Conservation (phyloP, 257 asterid species). For the Solanum paucissectum region DNA sequence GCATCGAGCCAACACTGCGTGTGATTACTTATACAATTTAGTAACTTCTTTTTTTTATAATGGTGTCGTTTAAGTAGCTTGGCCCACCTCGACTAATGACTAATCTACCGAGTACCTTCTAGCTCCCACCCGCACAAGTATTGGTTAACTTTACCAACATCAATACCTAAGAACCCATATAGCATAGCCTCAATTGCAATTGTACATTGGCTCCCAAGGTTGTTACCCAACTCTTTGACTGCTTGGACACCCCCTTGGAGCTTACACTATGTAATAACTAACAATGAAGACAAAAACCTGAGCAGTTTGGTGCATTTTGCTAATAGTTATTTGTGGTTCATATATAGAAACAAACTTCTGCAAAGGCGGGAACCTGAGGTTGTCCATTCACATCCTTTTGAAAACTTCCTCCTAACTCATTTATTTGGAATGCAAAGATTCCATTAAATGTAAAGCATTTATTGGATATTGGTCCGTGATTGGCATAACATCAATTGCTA, state of each 20-base stretch:
- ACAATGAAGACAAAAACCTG: neutral
- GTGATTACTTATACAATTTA: neutral
- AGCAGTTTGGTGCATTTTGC: neutral
- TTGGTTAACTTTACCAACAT: neutral
- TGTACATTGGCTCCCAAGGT: neutral
- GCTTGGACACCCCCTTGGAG: neutral
- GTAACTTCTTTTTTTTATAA: neutral
- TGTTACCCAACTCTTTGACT: neutral
- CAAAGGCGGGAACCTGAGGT: neutral
- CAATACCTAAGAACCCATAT: neutral
- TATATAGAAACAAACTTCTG: neutral
- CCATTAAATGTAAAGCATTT: neutral
- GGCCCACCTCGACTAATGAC: neutral
- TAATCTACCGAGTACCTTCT: neutral
- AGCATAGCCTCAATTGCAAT: neutral
- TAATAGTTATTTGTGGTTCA: neutral
- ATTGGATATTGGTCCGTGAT: neutral
- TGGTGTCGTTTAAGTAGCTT: neutral
- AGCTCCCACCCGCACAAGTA: neutral
- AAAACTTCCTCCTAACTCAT: neutral
- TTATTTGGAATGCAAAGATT: neutral
- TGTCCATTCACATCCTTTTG: neutral
- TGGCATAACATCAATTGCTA: neutral
- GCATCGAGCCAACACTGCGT: neutral
- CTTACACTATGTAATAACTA: neutral